Base-by-base conservation (phyloP, 2,329 filamentous ascomycete species). In the Fusarium decemcellulare region DNA sequence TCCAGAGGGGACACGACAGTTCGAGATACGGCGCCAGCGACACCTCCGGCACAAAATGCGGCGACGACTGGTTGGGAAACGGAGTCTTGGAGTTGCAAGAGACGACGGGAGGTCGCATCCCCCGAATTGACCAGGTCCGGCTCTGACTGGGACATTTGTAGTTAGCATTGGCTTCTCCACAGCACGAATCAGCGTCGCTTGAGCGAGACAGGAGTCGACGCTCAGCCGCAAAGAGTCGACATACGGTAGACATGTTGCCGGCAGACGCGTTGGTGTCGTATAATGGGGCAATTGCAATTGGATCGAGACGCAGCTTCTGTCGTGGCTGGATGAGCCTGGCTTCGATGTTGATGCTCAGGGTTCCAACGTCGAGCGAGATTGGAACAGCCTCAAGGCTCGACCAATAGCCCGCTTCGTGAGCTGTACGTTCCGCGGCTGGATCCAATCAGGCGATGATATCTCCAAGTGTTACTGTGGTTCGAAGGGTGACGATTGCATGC, bases 1-100 rank as follows among this genome's bases (percentile, higher is more conserved):
- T 99, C 96, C 39, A 99, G 89, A 5, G 96, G 96, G 15, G 95
- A 98, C 6, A 99, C 96, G 50, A 98, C 95, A 27, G 96, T 99
- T 77, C 96, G 90, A 34, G 96, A 98, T n/a, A 99, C 95, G 44
- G 96, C 96, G 62, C 96, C 96, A 15, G 96, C 96, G 23, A 98
- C 90, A 72, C 96, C 96, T 66, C 96, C 96, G 32, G 94, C 96
- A 76, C 97, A 92, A 77, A 99, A 99, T 36, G 96, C 95, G 43
- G 96, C 95, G 36, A 94, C 83, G 40, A 98, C 91, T 5, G 95
- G 95, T 69, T 97, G 92, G 10, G 94, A 92, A 67, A 98, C 59
- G 63, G 85, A 81, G 54, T 86, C 82, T 48, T 79, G 81, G 55
- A 87, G 69, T 32, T 83, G 81, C 30, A 76, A 54, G 18, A 74